phyloP scores from a whole-genome alignment of 768 basidiomycete genomes.

The Russula abietina region DNA sequence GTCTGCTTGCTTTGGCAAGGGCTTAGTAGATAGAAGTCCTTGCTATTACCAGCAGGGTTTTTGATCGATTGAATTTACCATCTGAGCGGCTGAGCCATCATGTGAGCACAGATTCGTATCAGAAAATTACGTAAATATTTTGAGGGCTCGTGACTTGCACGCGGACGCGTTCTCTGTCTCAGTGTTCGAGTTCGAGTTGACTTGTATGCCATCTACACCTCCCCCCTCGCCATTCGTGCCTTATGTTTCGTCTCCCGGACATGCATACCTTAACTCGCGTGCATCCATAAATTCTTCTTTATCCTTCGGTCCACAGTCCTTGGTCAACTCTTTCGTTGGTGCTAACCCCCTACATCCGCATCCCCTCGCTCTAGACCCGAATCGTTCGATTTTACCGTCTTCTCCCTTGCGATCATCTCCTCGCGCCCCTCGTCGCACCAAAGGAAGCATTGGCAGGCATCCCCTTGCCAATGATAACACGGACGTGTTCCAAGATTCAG shows the following conservation, averaged over 20 bases:
- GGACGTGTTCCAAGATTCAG: slow-evolving; percentile 69
- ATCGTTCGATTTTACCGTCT: slow-evolving; percentile 66
- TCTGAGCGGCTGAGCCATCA: too few species aligned
- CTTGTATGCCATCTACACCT: slow-evolving; percentile 28
- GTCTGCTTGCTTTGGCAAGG: too few species aligned
- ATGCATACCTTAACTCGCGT: slow-evolving; percentile 43
- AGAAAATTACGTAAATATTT: too few species aligned
- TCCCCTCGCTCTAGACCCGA: slow-evolving; percentile 67
- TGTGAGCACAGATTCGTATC: too few species aligned
- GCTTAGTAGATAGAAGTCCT: too few species aligned
- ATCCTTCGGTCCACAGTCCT: slow-evolving; percentile 74
- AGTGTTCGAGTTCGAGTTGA: background rate
- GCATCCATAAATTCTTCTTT: slow-evolving; percentile 74
- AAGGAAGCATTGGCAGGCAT: slow-evolving; percentile 47
- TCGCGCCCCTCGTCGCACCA: slow-evolving; percentile 47
- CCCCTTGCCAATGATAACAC: slow-evolving; percentile 74
- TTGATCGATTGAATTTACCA: too few species aligned
- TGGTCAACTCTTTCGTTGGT: slow-evolving; percentile 65
- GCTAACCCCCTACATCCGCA: slow-evolving; percentile 53
- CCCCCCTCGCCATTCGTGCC: slow-evolving; percentile 24
- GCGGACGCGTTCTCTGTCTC: background rate
- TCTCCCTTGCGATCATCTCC: slow-evolving; percentile 70
- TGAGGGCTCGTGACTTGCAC: background rate
- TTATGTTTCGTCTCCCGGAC: slow-evolving; percentile 29
- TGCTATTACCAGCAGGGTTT: too few species aligned